These are phyloP conservation scores for Boletus rubroflammeus DNA, from an alignment of 768 basidiomycete species.

Conservation along the genomic window DNA sequence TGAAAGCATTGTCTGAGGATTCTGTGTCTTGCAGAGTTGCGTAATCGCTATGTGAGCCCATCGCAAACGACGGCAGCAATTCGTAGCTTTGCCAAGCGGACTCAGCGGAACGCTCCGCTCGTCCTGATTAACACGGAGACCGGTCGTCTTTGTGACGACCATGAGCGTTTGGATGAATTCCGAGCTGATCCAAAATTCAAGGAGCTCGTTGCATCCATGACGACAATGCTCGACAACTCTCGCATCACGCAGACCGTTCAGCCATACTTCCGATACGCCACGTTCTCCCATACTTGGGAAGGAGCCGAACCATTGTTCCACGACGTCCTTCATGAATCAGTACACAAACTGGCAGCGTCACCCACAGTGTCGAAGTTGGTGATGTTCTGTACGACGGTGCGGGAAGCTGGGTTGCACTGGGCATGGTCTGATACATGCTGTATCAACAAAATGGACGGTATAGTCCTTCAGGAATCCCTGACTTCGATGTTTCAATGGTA, in stretches of 20 bases:
- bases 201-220: background rate
- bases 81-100: background rate
- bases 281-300: background rate
- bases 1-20: background rate
- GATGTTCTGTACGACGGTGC: background rate
- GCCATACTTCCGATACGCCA: background rate
- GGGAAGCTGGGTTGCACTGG: background rate
- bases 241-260: background rate
- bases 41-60: background rate
- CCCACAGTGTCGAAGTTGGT: background rate
- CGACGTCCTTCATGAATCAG: background rate
- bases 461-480: background rate
- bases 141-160: background rate
- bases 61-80: background rate
- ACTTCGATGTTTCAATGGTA: too few relatives aligned
- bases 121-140: background rate
- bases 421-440: background rate
- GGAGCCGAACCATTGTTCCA: background rate
- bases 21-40: background rate
- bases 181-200: background rate
- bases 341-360: background rate
- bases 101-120: background rate
- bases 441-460: background rate
- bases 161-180: background rate
- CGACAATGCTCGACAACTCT: background rate